Evolutionary conservation across 768 basidiomycete species (phyloP).

Genomic region (Podaxis mareebaensis): DNA sequence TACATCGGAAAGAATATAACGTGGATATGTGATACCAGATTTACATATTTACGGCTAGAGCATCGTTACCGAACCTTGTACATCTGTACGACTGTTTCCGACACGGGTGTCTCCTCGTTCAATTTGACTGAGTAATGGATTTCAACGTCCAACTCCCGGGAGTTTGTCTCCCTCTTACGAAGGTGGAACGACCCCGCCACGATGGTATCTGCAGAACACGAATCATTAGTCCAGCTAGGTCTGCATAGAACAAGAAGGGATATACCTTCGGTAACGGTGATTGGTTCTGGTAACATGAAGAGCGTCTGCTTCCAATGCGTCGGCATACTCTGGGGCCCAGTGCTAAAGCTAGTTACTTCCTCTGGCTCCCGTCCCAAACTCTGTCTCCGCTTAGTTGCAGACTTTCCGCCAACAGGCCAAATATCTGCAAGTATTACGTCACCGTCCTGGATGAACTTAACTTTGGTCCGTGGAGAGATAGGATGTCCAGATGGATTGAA

Average conservation of each 20-base stretch:
- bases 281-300: slow-evolving; percentile 81
- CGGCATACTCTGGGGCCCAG: slow-evolving; percentile 81
- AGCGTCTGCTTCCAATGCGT: slow-evolving; percentile 98
- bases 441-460: slow-evolving; percentile 54
- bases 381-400: slow-evolving; percentile 57
- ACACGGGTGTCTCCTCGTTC: slow-evolving; percentile 37
- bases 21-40: too few relatives aligned
- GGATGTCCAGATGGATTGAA: slow-evolving; percentile 65
- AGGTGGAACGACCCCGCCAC: slow-evolving; percentile 84
- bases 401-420: slow-evolving; percentile 75
- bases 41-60: neutral
- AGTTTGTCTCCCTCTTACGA: slow-evolving; percentile 76
- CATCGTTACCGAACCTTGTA: slow-evolving; percentile 68
- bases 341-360: slow-evolving; percentile 78
- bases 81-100: slow-evolving; percentile 64
- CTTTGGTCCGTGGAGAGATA: slow-evolving; percentile 50
- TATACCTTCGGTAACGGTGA: slow-evolving; percentile 74
- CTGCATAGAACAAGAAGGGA: slow-evolving; percentile 1
- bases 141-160: slow-evolving; percentile 88
- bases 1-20: too few relatives aligned
- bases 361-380: slow-evolving; percentile 52
- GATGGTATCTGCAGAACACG: slow-evolving; percentile 53
- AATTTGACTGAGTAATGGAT: slow-evolving; percentile 70
- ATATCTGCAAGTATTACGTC: slow-evolving; percentile 74
- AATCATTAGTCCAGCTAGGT: neutral